Conservation (phyloP, 31 red algal species). For the Asparagopsis taxiformis region DNA sequence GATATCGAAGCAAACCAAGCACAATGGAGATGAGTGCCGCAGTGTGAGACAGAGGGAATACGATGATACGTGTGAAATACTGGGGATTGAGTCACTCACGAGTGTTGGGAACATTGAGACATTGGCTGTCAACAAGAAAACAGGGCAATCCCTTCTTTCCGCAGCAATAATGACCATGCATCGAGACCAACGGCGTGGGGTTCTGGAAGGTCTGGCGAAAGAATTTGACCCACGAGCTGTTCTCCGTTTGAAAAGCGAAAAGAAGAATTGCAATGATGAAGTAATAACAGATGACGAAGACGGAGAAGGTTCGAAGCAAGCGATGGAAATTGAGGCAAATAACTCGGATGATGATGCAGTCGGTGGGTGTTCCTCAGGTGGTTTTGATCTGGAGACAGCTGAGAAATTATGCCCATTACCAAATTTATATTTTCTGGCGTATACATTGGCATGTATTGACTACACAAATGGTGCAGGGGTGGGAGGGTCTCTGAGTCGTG, state of each 20-base stretch:
- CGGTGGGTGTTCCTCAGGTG: background rate
- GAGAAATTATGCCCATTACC: slow-evolving; percentile 23
- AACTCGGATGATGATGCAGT: slow-evolving; percentile 31
- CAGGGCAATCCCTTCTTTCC: slow-evolving; percentile 65
- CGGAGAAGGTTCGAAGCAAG: no score
- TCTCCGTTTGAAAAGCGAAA: slow-evolving; percentile 28
- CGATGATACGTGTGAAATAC: no score
- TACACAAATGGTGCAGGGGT: slow-evolving; percentile 66
- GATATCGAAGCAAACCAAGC: no score
- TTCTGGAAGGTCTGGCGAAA: slow-evolving; percentile 46
- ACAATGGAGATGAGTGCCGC: no score
- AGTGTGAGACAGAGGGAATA: no score
- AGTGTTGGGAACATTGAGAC: slow-evolving; percentile 8
- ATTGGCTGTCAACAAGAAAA: slow-evolving; percentile 50
- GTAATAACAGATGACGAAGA: no score
- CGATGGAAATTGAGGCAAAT: no score
- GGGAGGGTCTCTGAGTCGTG: slow-evolving; percentile 54
- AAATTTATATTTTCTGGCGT: slow-evolving; percentile 50
- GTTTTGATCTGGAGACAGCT: slow-evolving; percentile 9
- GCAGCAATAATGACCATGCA: slow-evolving; percentile 51
- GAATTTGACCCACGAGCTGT: slow-evolving; percentile 66
- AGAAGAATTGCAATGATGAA: slow-evolving; percentile 21
- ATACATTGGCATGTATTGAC: slow-evolving; percentile 52
- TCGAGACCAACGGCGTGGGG: slow-evolving; percentile 56
- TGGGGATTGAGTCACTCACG: slow-evolving; percentile 1